Evolutionary conservation across 805 yeast genomes (phyloP).

Genomic region (Yamadazyma laniorum): DNA sequence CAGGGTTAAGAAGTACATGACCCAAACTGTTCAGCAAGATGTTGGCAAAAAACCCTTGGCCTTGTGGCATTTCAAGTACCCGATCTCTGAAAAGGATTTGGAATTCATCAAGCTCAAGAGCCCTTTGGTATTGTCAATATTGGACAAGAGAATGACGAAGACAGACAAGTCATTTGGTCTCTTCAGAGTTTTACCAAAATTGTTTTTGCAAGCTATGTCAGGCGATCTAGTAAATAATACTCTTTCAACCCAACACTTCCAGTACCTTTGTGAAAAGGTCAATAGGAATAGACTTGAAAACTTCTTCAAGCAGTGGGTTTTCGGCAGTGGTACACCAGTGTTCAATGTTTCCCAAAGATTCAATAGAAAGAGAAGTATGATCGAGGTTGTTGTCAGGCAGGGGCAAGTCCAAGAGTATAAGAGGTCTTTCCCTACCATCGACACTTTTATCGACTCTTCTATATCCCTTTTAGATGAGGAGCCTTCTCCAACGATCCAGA

Average conservation of each 20-base stretch:
- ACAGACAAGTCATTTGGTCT: constrained; percentile 93
- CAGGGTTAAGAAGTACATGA: constrained; percentile 61
- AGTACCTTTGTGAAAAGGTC: constrained; percentile 91
- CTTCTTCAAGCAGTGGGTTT: constrained; percentile 93
- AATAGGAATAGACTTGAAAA: constrained; percentile 77
- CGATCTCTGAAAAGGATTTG: constrained; percentile 60
- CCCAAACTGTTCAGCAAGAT: constrained; percentile 69
- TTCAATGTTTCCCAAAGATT: constrained; percentile 88
- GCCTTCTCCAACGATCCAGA: constrained; percentile 36
- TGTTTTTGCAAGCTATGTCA: constrained; percentile 92
- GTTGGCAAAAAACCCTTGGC: constrained; percentile 82
- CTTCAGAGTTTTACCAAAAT: constrained; percentile 85
- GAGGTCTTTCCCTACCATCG: constrained; percentile 11
- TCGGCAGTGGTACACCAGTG: constrained; percentile 83
- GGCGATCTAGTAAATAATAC: constrained; percentile 82
- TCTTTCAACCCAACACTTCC: constrained; percentile 80
- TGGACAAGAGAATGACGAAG: constrained; percentile 92
- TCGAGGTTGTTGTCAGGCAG: constrained; percentile 93
- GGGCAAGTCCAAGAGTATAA: constrained; percentile 67
- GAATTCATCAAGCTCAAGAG: constrained; percentile 75
- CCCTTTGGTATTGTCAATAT: constrained; percentile 77
- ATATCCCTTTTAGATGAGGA: constrained; percentile 42
- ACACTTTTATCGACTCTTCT: constrained; percentile 47
- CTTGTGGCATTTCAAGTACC: constrained; percentile 60
- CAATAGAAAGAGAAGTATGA: constrained; percentile 88